Percentiles rank a stretch among this genome's conserved stretches.
These are phyloP conservation scores for Exidia glandulosa DNA, from an alignment of 768 basidiomycete genomes.

Conservation along the genomic window DNA sequence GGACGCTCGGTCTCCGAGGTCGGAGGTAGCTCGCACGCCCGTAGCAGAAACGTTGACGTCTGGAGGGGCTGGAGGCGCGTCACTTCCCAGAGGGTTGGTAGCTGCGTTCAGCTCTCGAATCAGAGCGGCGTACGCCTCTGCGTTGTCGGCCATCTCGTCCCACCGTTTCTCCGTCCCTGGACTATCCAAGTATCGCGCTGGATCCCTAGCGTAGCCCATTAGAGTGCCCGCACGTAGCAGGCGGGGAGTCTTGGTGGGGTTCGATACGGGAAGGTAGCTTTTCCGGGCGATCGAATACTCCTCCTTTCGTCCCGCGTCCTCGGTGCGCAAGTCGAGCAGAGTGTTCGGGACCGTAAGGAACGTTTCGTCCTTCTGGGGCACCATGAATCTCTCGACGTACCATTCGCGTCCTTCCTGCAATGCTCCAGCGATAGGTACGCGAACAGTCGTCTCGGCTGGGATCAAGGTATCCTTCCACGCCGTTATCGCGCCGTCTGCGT, in stretches of 20 bases:
- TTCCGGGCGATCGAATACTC: not conserved
- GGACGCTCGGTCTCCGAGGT: too few relatives aligned
- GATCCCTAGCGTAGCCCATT: conserved; percentile 4
- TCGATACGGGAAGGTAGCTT: conserved; percentile 4
- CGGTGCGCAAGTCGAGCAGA: not conserved
- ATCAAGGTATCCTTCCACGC: not conserved
- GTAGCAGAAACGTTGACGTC: too few relatives aligned
- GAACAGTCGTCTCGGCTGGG: not conserved
- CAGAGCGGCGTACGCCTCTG: not conserved
- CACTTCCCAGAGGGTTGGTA: too few relatives aligned
- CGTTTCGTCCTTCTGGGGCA: not conserved
- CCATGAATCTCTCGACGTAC: not conserved
- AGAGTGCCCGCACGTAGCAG: conserved; percentile 1
- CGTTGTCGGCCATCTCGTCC: not conserved
- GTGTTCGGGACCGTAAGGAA: not conserved
- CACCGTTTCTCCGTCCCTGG: not conserved
- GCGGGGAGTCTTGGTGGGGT: conserved; percentile 4
- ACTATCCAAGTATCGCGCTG: conserved; percentile 3
- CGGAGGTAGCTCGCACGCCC: too few relatives aligned
- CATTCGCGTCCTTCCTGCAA: not conserved
- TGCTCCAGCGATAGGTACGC: not conserved
- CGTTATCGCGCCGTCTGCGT: not conserved
- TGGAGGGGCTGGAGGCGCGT: too few relatives aligned
- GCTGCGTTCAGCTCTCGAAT: not conserved
- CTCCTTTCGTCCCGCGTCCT: not conserved